Conservation (phyloP, 2,329 filamentous ascomycete genomes). For the Paraphaeosphaeria minitans region DNA sequence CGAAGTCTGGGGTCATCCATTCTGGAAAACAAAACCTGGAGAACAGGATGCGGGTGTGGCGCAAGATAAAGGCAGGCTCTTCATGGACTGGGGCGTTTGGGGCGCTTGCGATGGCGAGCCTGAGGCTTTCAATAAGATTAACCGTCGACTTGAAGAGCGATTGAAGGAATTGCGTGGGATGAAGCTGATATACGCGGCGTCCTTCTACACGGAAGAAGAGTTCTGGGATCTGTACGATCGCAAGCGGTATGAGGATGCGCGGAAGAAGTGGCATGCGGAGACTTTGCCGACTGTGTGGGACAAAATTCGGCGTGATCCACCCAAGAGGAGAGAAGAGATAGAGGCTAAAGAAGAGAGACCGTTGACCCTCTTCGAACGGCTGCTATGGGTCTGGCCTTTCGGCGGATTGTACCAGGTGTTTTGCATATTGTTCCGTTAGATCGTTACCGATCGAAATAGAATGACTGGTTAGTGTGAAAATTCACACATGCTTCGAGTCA, state of each 20-base stretch:
- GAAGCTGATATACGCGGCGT: conserved; percentile 86
- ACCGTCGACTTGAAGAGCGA: conserved; percentile 71
- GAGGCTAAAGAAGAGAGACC: not conserved
- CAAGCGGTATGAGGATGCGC: conserved; percentile 60
- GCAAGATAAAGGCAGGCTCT: conserved; percentile 13
- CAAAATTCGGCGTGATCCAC: conserved; percentile 54
- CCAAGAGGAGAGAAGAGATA: not conserved
- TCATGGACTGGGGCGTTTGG: conserved; percentile 65
- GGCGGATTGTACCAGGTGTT: conserved; percentile 8
- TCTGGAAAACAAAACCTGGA: conserved; percentile 12
- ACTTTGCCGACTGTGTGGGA: conserved; percentile 67
- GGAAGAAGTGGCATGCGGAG: conserved; percentile 61
- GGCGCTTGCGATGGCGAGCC: conserved; percentile 66
- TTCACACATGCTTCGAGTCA: not conserved
- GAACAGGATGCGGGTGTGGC: not conserved
- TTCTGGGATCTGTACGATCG: conserved; percentile 68
- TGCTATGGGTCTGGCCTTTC: conserved; percentile 4
- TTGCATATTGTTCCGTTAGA: conserved; percentile 4
- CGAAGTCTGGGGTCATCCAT: conserved; percentile 15
- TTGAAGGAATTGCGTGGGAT: conserved; percentile 71
- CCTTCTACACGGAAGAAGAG: conserved; percentile 73
- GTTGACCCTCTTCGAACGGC: conserved; percentile 4
- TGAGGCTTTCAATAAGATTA: conserved; percentile 66
- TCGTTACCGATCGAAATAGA: not conserved
- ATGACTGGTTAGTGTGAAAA: not conserved